phyloP scores from a whole-genome alignment of 2,329 filamentous ascomycete species.

The Teratosphaeria pseudoeucalypti region DNA sequence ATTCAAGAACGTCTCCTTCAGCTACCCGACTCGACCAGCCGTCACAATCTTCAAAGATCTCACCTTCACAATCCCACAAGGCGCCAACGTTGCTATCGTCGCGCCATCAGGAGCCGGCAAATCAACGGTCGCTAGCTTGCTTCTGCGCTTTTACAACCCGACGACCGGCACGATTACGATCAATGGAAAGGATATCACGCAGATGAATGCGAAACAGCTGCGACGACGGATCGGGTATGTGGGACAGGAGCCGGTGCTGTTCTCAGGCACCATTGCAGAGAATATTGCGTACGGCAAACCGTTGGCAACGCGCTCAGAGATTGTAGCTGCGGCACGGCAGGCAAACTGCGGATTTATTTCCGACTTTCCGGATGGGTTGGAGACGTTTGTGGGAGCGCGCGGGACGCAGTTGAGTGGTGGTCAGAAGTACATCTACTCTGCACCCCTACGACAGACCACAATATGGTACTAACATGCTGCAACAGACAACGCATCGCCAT shows the following conservation, averaged over 20 bases:
- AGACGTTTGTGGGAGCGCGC: slow-evolving; percentile 84
- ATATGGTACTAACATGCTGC: not conserved
- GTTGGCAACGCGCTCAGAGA: slow-evolving; percentile 64
- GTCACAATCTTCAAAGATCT: slow-evolving; percentile 84
- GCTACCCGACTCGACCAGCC: slow-evolving; percentile 86
- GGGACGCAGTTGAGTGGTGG: slow-evolving; percentile 91
- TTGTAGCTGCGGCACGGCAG: slow-evolving; percentile 75
- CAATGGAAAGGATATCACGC: slow-evolving; percentile 69
- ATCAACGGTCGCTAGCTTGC: slow-evolving; percentile 83
- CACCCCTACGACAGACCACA: not conserved
- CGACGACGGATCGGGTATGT: slow-evolving; percentile 90
- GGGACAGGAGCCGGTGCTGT: slow-evolving; percentile 87
- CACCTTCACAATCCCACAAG: slow-evolving; percentile 82
- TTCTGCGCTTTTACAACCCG: slow-evolving; percentile 85
- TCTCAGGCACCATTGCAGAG: slow-evolving; percentile 73
- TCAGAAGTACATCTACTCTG: slow-evolving; percentile 50
- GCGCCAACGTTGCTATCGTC: slow-evolving; percentile 91
- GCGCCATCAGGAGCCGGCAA: slow-evolving; percentile 94
- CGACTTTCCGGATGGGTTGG: slow-evolving; percentile 90
- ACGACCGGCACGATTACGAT: slow-evolving; percentile 69
- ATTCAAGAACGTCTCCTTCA: slow-evolving; percentile 77
- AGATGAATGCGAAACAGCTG: slow-evolving; percentile 87
- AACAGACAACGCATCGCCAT: slow-evolving; percentile 59
- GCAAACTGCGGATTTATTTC: slow-evolving; percentile 96
- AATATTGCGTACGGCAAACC: slow-evolving; percentile 90